Conservation (phyloP, 345 rosid genomes). For the Carallia brachiata region DNA sequence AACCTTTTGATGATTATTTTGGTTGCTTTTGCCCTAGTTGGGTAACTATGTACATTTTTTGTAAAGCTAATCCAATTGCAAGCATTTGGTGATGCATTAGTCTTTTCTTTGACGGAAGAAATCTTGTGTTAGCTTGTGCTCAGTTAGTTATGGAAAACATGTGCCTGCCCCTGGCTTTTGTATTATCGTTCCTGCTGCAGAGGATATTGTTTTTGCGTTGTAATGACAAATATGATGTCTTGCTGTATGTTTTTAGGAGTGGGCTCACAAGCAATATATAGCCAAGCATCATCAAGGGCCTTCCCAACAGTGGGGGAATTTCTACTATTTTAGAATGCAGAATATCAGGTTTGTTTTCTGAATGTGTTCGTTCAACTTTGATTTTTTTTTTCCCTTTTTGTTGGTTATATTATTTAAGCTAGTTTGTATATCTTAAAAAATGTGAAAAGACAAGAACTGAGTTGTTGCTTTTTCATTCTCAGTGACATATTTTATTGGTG, state of each 20-base stretch:
- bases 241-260: conserved; percentile 54
- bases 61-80: neutral
- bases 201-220: neutral
- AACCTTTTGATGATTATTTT: no score
- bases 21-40: no score
- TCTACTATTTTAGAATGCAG: conserved; percentile 92
- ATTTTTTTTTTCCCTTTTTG: neutral
- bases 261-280: conserved; percentile 92
- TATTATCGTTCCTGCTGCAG: neutral
- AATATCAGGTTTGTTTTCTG: conserved; percentile 64
- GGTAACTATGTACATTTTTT: neutral
- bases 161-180: neutral
- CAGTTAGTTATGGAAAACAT: neutral
- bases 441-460: no score
- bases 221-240: neutral
- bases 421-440: no score
- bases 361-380: neutral
- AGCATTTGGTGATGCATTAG: neutral
- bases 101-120: no score
- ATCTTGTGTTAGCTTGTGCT: neutral
- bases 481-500: conserved; percentile 99
- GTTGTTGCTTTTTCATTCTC: conserved; percentile 4
- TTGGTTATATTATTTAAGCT: no score
- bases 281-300: conserved; percentile 91
- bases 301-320: conserved; percentile 96